Evolutionary conservation across 78 protist genomes (phyloP), one percentile per base, ranked within the genome.

Genomic region (Guillardia theta): DNA sequence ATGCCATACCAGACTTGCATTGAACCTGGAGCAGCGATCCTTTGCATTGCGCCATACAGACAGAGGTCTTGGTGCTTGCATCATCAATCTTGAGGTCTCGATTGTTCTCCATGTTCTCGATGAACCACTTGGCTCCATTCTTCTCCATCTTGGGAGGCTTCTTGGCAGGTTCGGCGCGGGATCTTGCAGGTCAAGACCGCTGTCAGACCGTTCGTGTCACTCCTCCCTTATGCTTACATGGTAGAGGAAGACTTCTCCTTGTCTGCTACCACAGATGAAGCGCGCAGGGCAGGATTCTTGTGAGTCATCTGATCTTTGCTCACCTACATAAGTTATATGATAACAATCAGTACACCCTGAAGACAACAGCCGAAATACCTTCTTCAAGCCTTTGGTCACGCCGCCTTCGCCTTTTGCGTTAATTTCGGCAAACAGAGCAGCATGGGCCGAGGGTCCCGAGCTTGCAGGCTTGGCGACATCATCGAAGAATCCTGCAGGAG

Each of bases 121-220:
- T n/a, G 50, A 78, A 78, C 90, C 90, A 78, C 90, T 78, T 78
- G 90, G 10, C 24, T 43, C 90, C 90, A 0, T 18, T 27, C 48
- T 78, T 46, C 90, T 78, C 90, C 50, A 8, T 78, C 53, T 50
- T 37, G 43, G 90, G 90, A 4, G 90, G 90, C 90, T 78, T 78
- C 90, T 78, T 78, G 48, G 50, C 33, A 3, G 48, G 43, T 8
- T 22, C 90, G 22, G 90, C 90, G n/a, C n/a, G n/a, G n/a, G n/a
- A n/a, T n/a, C n/a, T n/a, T n/a, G n/a, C n/a, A n/a, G n/a, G n/a
- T n/a, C n/a, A n/a, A n/a, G n/a, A n/a, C n/a, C n/a, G n/a, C n/a
- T n/a, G n/a, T n/a, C n/a, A n/a, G n/a, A n/a, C n/a, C n/a, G n/a
- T n/a, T n/a, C n/a, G n/a, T n/a, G n/a, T n/a, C n/a, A n/a, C n/a